Base-by-base conservation (phyloP, 345 rosid species). In the Linum usitatissimum region DNA sequence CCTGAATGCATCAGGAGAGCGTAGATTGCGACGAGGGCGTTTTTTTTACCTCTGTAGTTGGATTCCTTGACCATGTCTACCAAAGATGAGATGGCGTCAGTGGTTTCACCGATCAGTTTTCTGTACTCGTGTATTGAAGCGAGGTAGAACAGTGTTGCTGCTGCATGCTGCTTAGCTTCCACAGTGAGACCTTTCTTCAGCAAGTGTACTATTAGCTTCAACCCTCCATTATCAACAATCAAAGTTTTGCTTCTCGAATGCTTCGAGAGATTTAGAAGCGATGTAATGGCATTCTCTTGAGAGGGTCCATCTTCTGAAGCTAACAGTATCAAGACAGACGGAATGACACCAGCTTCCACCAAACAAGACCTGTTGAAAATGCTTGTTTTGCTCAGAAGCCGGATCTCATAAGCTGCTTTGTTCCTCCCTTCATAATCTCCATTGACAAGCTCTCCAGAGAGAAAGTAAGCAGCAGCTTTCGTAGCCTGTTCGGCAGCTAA, bases 241-340 rank as follows among this genome's bases (percentile, higher is more conserved):
- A 70, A 66, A 54, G 65, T 67, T 64, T 81, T 91, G 62, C 88
- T 79, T 62, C 70, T 66, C 10, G 70, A 60, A 69, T 86, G 83
- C 69, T 86, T 91, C 0, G 96, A 86, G 17, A 91, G 73, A 73
- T 88, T 86, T 73, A 88, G 57, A 20, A 85, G 56, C 30, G 78
- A 86, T 38, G 92, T 92, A 55, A 76, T 83, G 57, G 90, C 84
- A 62, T 83, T 88, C 30, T 86, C 90, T 64, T 86, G 92, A 31
- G 71, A 45, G 30, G 45, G 57, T 7, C 75, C 45, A 15, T 45
- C 51, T 58, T 49, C 49, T 0, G 78, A 72, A 9, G 70, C 59
- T 18, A 88, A 62, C 63, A 83, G 59, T 59, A 68, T 65, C 75
- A 88, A 65, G 0, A 88, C 65, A 66, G 60, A 59, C 18, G 80